A percentile compares a stretch with the other conserved stretches of the same genome.
These are phyloP conservation scores for Galeopsis tetrahit DNA, from an alignment of 257 asterid genomes.

Conservation along the genomic window DNA sequence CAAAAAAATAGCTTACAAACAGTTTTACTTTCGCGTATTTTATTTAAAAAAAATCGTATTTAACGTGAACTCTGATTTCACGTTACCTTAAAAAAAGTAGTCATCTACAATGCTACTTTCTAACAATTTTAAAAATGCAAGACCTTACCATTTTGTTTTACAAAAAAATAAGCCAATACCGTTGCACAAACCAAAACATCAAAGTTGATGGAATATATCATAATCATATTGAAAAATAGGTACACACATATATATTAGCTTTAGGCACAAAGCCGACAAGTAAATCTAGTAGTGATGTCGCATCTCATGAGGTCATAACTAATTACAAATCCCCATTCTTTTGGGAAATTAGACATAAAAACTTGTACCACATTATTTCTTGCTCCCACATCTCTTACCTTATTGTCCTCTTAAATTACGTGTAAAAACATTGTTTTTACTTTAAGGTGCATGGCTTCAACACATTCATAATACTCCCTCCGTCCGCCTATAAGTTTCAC, in stretches of 20 bases:
- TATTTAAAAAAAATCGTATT: no score
- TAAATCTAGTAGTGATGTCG: constrained; percentile 33
- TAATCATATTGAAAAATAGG: not conserved
- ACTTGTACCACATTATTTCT: constrained; percentile 25
- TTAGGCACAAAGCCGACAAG: constrained; percentile 36
- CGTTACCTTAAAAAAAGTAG: no score
- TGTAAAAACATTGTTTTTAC: not conserved
- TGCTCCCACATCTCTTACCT: constrained; percentile 33
- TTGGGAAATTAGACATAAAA: constrained; percentile 17
- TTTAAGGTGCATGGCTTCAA: no score
- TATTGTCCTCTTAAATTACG: constrained; percentile 36
- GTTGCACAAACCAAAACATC: constrained; percentile 9
- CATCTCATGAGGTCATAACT: constrained; percentile 8
- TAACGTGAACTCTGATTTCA: no score
- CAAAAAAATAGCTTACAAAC: no score
- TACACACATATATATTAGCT: constrained; percentile 11
- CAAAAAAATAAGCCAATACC: not conserved
- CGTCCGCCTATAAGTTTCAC: no score
- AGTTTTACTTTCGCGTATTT: no score
- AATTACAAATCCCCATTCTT: constrained; percentile 16
- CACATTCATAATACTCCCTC: no score
- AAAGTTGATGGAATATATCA: constrained; percentile 18
- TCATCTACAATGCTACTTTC: no score
- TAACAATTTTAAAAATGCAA: no score
- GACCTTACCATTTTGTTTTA: not conserved